These are phyloP conservation scores for Hevea brasiliensis DNA, from an alignment of 345 rosid species.

Conservation along the genomic window DNA sequence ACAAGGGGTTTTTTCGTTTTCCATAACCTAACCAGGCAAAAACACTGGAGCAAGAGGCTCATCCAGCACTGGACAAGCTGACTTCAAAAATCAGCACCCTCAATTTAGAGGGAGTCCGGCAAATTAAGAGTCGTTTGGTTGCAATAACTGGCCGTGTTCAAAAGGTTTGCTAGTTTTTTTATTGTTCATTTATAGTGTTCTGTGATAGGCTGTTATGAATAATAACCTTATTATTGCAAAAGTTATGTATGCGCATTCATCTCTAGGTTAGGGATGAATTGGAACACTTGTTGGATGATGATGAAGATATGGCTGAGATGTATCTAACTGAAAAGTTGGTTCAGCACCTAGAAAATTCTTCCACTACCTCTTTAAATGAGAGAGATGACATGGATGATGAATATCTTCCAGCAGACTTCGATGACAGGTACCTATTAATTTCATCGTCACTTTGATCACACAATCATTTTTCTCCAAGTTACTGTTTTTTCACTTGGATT, in stretches of 20 bases:
- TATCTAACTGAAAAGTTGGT: conserved; percentile 79
- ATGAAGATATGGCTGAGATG: conserved; percentile 98
- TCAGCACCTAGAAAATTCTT: conserved; percentile 60
- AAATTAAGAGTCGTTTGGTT: conserved; percentile 67
- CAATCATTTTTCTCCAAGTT: not conserved
- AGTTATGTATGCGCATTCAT: not conserved
- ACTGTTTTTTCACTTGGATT: conserved; percentile 2
- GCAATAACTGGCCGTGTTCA: conserved; percentile 74
- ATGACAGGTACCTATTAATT: conserved; percentile 48
- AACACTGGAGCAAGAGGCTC: conserved; percentile 64
- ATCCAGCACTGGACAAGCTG: conserved; percentile 69
- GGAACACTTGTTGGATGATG: conserved; percentile 91
- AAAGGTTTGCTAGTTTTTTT: conserved; percentile 41
- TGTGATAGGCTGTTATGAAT: not conserved
- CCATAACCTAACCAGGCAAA: conserved; percentile 42
- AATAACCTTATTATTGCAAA: not conserved
- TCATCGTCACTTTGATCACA: not conserved
- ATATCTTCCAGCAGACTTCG: conserved; percentile 45
- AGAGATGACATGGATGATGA: conserved; percentile 53
- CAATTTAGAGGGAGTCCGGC: conserved; percentile 69
- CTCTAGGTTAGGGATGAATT: conserved; percentile 85
- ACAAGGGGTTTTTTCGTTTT: not conserved
- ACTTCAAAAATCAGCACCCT: conserved; percentile 75
- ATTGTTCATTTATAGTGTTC: not conserved
- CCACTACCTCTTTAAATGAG: conserved; percentile 56